Evolutionary conservation across 2,329 filamentous ascomycete genomes (phyloP), one percentile per base, ranked within the genome.

Genomic region (Alternaria rosae): DNA sequence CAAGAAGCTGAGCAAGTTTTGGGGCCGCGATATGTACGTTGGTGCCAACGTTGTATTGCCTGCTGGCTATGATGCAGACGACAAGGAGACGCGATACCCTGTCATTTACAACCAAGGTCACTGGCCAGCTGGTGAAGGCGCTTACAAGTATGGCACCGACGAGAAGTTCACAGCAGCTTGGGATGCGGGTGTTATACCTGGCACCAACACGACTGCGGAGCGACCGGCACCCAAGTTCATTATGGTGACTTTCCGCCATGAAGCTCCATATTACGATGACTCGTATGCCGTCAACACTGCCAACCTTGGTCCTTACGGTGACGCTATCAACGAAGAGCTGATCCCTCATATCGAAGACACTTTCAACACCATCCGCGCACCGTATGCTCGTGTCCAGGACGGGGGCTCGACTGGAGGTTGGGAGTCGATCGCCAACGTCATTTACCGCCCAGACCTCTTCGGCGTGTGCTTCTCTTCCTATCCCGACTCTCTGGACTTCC

Each of bases 281-380:
- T 80, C 77, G 0, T 80, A 80, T 56, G 78, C 73, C 0, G 78
- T 80, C 43, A 80, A 80, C 54, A 78, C 76, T 1, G 77, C 78
- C 3, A 80, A 80, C 48, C 66, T 80, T 7, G 79, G 79, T 4
- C 79, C 79, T 4, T 80, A 76, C 41, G 79, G 79, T 10, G 78
- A 79, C 23, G 78, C 78, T 2, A 73, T 80, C 66, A 80, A 80
- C 61, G 77, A 80, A n/a, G 79, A 80, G 52, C 69, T 80, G 3
- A 72, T 80, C 7, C 77, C 79, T 0, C 56, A 72, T 28, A 62
- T 80, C 23, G 78, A 80, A 32, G 53, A 62, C 10, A 70, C 45
- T 1, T 81, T 79, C 72, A 72, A 76, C 59, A 80, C 76, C 0
- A 79, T 81, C 35, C 66, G 69, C 8, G 68, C 70, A 15, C 77